A percentile compares a stretch with the other conserved stretches of the same genome.
These are phyloP conservation scores for Symbiodinium pilosum DNA, from an alignment of 73 alveolate genomes.

Conservation along the genomic window DNA sequence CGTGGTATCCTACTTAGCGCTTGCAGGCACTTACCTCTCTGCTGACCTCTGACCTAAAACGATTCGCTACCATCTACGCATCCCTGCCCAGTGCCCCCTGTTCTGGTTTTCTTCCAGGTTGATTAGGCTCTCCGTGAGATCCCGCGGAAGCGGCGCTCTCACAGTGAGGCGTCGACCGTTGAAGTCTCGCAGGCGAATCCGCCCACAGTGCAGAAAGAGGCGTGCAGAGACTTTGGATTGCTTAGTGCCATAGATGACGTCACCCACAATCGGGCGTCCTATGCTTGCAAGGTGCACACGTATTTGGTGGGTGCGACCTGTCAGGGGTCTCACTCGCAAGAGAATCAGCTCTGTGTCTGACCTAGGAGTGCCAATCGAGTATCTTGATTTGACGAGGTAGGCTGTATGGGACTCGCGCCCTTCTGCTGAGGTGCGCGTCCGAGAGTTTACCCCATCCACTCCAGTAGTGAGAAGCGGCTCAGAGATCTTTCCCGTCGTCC, in stretches of 20 bases:
- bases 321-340: conserved; percentile 49
- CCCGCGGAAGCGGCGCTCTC: conserved; percentile 33
- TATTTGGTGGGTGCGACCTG: conserved; percentile 77
- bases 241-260: not conserved
- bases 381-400: conserved; percentile 28
- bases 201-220: conserved; percentile 62
- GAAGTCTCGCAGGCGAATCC: conserved; percentile 26
- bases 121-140: not conserved
- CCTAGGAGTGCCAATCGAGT: not conserved
- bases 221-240: not conserved
- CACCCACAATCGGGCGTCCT: conserved; percentile 81
- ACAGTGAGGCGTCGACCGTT: not conserved
- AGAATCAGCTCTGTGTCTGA: conserved; percentile 32
- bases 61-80: no score
- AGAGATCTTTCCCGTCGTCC: not conserved
- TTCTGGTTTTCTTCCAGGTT: not conserved
- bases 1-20: no score
- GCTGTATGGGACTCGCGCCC: conserved; percentile 56
- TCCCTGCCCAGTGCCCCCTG: no score
- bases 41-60: no score
- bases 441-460: conserved; percentile 49
- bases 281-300: conserved; percentile 62
- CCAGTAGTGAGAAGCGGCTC: conserved; percentile 32
- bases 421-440: not conserved
- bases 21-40: no score